Evolutionary conservation across 73 alveolate genomes (phyloP), one percentile per base, ranked within the genome.

Genomic region (Paramecium bursaria): DNA sequence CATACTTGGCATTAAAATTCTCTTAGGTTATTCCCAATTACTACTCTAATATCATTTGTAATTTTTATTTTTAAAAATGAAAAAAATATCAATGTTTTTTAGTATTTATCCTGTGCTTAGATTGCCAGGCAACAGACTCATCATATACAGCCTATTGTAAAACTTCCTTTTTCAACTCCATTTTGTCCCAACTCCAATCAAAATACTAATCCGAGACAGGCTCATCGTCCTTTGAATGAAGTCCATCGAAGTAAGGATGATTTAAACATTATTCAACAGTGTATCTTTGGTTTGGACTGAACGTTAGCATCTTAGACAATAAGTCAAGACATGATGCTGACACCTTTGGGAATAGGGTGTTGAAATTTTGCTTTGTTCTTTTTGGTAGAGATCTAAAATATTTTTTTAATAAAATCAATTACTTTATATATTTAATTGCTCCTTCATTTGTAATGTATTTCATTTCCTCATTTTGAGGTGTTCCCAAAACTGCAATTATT

Each of bases 231-330:
- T 93, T 93, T 29, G 92, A 87, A 85, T 92, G 97, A 11, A 95
- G 90, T 1, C 97, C 98, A 61, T 92, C 97, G 50, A 95, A 89
- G 86, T 92, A 96, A 11, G 98, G 98, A 91, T 96, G 99, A 51
- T 82, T 67, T 22, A 96, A 57, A 21, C 97, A 93, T 22, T 95
- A 95, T 42, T 94, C 95, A 17, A 92, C 97, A 35, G 95, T 86
- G 27, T 87, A 86, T 80, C 99, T 93, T 47, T 88, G 90, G 27
- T 60, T 17, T 4, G 98, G 98, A 86, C 91, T 92, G 57, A 96
- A 90, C 19, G 92, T 93, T 1, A 96, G 92, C 98, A 96, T 95
- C 50, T 92, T 94, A 23, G 94, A 90, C 10, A 96, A 91, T 46
- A 96, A 86, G 86, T 96, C 99, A 7, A 90, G 86, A 23, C 98